Conservation (phyloP, 2,329 filamentous ascomycete genomes). For the Alternaria sp. region DNA sequence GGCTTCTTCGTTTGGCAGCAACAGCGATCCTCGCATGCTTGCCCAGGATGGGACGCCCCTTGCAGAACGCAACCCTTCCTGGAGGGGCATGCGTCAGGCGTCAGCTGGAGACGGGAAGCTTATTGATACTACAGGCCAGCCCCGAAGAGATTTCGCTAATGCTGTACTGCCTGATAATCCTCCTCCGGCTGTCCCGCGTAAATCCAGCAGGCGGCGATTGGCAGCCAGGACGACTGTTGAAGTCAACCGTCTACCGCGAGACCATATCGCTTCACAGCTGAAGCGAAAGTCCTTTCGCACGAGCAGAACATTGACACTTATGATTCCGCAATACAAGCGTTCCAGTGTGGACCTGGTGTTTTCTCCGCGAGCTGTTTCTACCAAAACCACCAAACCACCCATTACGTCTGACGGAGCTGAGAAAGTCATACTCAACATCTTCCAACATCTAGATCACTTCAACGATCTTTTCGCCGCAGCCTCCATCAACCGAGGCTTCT, state of each 20-base stretch:
- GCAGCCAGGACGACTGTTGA: constrained; percentile 18
- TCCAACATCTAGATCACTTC: constrained; percentile 56
- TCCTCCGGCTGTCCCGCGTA: constrained; percentile 48
- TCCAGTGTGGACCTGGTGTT: constrained; percentile 29
- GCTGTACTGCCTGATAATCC: constrained; percentile 10
- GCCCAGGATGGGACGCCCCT: constrained; percentile 33
- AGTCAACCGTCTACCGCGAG: constrained; percentile 32
- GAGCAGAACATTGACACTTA: constrained; percentile 31
- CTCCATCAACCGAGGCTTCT: constrained; percentile 62
- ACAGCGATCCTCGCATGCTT: constrained; percentile 49
- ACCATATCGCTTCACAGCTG: constrained; percentile 42
- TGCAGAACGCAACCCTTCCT: constrained; percentile 31
- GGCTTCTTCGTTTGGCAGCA: constrained; percentile 38
- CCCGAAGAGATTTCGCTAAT: constrained; percentile 17
- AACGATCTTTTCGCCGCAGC: constrained; percentile 63
- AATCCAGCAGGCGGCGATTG: constrained; percentile 51
- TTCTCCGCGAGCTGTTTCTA: constrained; percentile 25
- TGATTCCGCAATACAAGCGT: constrained; percentile 29
- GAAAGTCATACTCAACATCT: constrained; percentile 59
- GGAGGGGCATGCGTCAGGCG: constrained; percentile 20
- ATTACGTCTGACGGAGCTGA: constrained; percentile 56
- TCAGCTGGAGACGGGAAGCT: constrained; percentile 3
- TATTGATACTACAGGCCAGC: constrained; percentile 9
- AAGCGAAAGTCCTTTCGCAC: constrained; percentile 21
- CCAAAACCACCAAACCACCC: constrained; percentile 25